Evolutionary conservation across 345 rosid genomes (phyloP), one percentile per base, ranked within the genome.

Genomic region (Bretschneidera sinensis): DNA sequence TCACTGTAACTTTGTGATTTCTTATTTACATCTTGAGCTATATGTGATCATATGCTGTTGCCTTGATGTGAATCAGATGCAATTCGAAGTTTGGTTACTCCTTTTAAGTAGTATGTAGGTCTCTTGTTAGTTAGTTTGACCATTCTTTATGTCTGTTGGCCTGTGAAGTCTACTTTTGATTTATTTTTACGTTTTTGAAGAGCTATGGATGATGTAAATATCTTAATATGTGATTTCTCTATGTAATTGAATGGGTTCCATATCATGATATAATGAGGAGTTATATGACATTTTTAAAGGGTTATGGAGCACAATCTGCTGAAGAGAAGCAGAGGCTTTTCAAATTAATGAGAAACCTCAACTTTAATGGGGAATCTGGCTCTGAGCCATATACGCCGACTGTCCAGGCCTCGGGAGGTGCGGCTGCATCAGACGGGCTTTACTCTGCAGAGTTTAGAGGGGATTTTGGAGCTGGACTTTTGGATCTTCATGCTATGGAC

Each of bases 401-500:
- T 55, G 83, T 78, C 23, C 96, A 86, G 75, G 66, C 83, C 54
- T 81, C 80, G 49, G 83, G 80, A 63, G 84, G 82, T 56, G 47
- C 74, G 19, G 72, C 78, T 60, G 78, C 81, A 53, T 80, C 89
- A 49, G 99, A 94, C 76, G 88, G 92, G 16, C 78, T 90, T 70
- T 88, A 82, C 74, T 86, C 99, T 60, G 85, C 95, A 0, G 99
- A 94, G 48, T 86, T 94, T 58, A 83, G 96, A 76, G 97, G 97
- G 54, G 99, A 94, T 73, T 86, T 90, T 85, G 99, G 97, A 66
- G 96, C 96, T 68, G 99, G 99, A 57, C 92, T 94, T 60, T 66
- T 94, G 71, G 97, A 90, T 80, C 99, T 95, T 68, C 97, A 95
- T 72, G 92, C 96, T 43, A 85, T 95, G 96, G 99, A 95, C 72